These are phyloP conservation scores for Fusarium albidum DNA, from an alignment of 2,329 filamentous ascomycete species.

Conservation along the genomic window DNA sequence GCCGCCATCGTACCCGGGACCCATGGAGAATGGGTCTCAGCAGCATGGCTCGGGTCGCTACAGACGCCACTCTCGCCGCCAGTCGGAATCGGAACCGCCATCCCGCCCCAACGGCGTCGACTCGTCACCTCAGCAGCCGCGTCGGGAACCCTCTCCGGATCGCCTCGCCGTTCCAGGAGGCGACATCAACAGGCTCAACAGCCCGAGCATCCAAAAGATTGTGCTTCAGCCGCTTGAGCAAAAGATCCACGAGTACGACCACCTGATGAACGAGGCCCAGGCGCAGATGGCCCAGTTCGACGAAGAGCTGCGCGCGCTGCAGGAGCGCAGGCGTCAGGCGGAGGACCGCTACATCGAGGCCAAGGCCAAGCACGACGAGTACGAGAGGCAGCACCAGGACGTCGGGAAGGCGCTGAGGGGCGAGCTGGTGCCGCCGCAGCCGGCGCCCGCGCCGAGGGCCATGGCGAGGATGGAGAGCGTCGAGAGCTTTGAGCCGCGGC, in stretches of 20 bases:
- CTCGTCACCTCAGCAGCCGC: constrained; percentile 29
- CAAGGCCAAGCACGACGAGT: constrained; percentile 55
- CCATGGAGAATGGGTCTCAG: constrained; percentile 31
- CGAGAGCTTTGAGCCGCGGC: constrained; percentile 35
- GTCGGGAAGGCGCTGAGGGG: constrained; percentile 53
- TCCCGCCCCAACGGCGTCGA: constrained; percentile 22
- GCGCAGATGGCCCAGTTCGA: constrained; percentile 53
- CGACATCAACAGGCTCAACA: constrained; percentile 53
- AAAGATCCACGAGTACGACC: constrained; percentile 55
- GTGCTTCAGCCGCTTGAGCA: constrained; percentile 55
- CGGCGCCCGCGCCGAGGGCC: constrained; percentile 12
- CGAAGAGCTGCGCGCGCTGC: constrained; percentile 51
- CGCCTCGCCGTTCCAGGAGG: constrained; percentile 27
- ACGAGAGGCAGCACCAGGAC: constrained; percentile 51
- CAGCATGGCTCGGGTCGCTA: constrained; percentile 30
- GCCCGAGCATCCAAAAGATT: constrained; percentile 52
- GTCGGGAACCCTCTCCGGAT: constrained; percentile 28
- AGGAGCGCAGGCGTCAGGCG: constrained; percentile 50
- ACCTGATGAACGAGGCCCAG: constrained; percentile 52
- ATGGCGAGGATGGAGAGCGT: constrained; percentile 35
- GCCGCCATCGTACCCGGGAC: constrained; percentile 31
- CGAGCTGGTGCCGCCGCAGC: constrained; percentile 39
- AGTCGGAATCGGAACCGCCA: constrained; percentile 30
- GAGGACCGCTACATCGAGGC: constrained; percentile 53
- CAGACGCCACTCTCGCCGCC: constrained; percentile 36